These are phyloP conservation scores for Amanita jacksonii DNA, from an alignment of 768 basidiomycete species.

Conservation along the genomic window DNA sequence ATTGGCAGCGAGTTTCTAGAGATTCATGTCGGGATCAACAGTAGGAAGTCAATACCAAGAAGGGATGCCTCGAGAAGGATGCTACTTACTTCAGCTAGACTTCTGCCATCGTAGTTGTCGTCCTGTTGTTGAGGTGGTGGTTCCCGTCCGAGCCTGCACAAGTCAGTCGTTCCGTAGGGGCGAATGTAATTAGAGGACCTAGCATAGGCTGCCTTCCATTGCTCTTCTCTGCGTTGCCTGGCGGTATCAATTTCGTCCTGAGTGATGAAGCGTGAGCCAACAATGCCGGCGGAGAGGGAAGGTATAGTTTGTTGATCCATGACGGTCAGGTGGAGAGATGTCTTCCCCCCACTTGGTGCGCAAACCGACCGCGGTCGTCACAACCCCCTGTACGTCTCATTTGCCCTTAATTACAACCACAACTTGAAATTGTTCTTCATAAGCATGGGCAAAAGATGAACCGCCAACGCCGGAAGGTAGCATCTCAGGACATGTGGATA, in stretches of 20 bases:
- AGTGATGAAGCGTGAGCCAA: conserved; percentile 80
- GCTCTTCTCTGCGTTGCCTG: conserved; percentile 63
- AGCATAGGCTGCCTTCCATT: conserved; percentile 88
- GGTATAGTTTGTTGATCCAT: conserved; percentile 64
- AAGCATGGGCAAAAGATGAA: conserved; percentile 82
- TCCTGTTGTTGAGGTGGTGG: conserved; percentile 63
- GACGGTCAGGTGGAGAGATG: conserved; percentile 2
- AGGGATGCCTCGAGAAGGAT: conserved; percentile 11
- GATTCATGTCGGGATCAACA: conserved; percentile 32
- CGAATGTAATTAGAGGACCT: conserved; percentile 29
- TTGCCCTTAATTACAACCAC: too few species aligned
- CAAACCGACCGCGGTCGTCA: conserved; percentile 47
- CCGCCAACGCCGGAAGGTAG: conserved; percentile 54
- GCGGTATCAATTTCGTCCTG: conserved; percentile 70
- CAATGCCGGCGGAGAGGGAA: conserved; percentile 59
- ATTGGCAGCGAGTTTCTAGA: conserved; percentile 84
- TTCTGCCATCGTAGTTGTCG: conserved; percentile 75
- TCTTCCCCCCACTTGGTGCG: conserved; percentile 32
- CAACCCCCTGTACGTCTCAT: conserved; percentile 52
- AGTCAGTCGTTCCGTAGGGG: conserved; percentile 7
- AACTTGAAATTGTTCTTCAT: conserved; percentile 6
- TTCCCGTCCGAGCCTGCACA: conserved; percentile 66
- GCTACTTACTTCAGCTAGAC: conserved; percentile 74
- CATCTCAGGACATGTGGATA: conserved; percentile 23
- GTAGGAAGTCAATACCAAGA: conserved; percentile 36